A percentile compares a stretch with the other conserved stretches of the same genome.
phyloP scores from a whole-genome alignment of 495 filamentous ascomycete species.

The Xylaria longipes region DNA sequence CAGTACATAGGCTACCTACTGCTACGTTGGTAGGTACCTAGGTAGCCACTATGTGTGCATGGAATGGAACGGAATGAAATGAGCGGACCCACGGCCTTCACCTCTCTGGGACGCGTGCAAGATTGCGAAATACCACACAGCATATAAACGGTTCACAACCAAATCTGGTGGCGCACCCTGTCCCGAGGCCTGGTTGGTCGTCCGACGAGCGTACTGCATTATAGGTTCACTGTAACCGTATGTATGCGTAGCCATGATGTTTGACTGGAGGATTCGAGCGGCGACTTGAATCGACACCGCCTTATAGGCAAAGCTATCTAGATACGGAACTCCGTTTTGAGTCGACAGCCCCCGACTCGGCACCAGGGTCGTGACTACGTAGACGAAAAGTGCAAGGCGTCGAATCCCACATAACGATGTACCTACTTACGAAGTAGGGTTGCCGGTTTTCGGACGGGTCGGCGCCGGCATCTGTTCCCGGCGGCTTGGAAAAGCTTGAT shows the following conservation, averaged over 20 bases:
- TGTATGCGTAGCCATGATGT: not conserved
- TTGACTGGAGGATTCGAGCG: not conserved
- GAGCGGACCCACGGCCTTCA: slow-evolving; percentile 13
- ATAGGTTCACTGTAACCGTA: not conserved
- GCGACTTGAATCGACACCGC: not conserved
- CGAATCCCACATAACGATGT: not conserved
- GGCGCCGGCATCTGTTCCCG: slow-evolving; percentile 19
- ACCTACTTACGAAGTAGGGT: not conserved
- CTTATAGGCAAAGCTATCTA: not conserved
- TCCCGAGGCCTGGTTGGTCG: not conserved
- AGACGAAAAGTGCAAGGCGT: not conserved
- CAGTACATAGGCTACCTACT: no score
- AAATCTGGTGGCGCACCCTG: not conserved
- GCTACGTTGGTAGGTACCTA: no score
- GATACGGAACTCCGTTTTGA: not conserved
- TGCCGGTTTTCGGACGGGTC: slow-evolving; percentile 12
- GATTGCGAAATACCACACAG: slow-evolving; percentile 11
- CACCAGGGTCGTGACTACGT: not conserved
- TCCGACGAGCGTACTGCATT: slow-evolving; percentile 7
- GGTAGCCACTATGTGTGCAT: slow-evolving; percentile 15
- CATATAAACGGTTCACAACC: slow-evolving; percentile 2
- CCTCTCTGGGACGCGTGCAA: not conserved
- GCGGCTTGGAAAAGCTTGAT: slow-evolving; percentile 25
- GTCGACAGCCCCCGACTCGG: not conserved
- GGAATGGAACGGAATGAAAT: slow-evolving; percentile 5